Base-by-base conservation (phyloP, 2,329 filamentous ascomycete genomes). In the Pochonia chlamydosporia region DNA sequence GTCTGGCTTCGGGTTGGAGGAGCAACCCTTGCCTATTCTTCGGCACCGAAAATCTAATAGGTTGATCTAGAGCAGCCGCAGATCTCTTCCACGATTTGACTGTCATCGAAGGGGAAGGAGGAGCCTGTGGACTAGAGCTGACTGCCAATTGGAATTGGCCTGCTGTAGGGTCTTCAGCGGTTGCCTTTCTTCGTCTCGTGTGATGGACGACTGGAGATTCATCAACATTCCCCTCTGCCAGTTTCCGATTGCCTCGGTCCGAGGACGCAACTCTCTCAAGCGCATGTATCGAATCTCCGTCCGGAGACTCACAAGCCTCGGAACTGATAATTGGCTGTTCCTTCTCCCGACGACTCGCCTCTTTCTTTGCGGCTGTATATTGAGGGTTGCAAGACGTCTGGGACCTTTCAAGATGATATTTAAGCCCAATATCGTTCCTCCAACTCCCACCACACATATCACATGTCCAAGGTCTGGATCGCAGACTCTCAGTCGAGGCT, bases 351-450 rank as follows among this genome's bases (percentile, higher is more conserved):
- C 51, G 56, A 23, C 51, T 48, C 5, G 49, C 45, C 16, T 49
- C 44, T 8, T 51, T 26, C 18, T 41, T 47, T 30, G 51, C 47
- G 14, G 49, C 33, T 8, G 39, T 50, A 31, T 63, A 64, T 18
- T 56, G 65, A 18, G 77, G 72, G 53, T 82, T 82, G 56, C 79
- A 82, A 13, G 68, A 20, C 3, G 74, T 74, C 49, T 67, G 67
- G 1, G 78, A 76, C 54, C 80, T 81, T 28, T 72, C 73, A 13
- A 75, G 61, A 51, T 82, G 79, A 55, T 82, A 82, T 43, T 79
- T 77, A 14, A 82, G 63, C 0, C 79, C 79, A 40, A 78, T 65
- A 28, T 75, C 67, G 44, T 82, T 82, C 59, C 80, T 81, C 77
- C 78, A 82, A 10, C 61, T 63, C 3, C 70, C 71, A 9, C 71